phyloP scores from a whole-genome alignment of 805 yeast species.

The Blastobotrys chiropterorum region DNA sequence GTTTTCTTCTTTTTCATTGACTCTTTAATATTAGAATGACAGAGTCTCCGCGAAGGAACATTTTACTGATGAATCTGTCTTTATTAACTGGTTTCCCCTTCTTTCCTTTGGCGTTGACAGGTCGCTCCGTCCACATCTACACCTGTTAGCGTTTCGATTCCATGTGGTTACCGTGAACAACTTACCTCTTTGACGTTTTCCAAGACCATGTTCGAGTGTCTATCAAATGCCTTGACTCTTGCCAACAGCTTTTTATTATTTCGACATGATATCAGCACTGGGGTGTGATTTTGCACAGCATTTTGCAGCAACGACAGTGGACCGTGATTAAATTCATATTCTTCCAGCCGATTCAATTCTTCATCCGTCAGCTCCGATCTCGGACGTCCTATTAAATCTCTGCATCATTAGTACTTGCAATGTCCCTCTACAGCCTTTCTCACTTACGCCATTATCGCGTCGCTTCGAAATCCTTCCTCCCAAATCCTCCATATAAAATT shows the following conservation, averaged over 20 bases:
- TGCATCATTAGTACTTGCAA: not conserved
- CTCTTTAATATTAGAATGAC: constrained; percentile 65
- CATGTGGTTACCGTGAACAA: constrained; percentile 13
- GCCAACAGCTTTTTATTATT: constrained; percentile 90
- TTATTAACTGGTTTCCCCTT: constrained; percentile 58
- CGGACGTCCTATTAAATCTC: constrained; percentile 18
- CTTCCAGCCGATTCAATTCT: constrained; percentile 78
- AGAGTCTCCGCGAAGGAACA: constrained; percentile 93
- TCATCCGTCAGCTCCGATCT: constrained; percentile 65
- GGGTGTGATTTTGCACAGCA: constrained; percentile 67
- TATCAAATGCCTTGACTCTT: constrained; percentile 87
- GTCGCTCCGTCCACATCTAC: constrained; percentile 62
- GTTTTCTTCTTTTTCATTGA: not conserved
- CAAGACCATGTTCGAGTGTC: constrained; percentile 89
- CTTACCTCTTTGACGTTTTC: constrained; percentile 94
- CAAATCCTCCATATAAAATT: too few species aligned
- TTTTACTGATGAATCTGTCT: constrained; percentile 79
- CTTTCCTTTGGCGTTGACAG: constrained; percentile 60
- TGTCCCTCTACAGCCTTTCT: not conserved
- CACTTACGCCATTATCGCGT: constrained; percentile 7
- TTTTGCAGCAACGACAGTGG: constrained; percentile 86
- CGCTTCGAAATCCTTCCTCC: too few species aligned
- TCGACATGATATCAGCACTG: constrained; percentile 81
- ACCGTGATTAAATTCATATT: constrained; percentile 82
- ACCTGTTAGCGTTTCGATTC: constrained; percentile 8